These are phyloP conservation scores for Bipolaris sorokiniana DNA, from an alignment of 2,329 filamentous ascomycete species.

Conservation along the genomic window DNA sequence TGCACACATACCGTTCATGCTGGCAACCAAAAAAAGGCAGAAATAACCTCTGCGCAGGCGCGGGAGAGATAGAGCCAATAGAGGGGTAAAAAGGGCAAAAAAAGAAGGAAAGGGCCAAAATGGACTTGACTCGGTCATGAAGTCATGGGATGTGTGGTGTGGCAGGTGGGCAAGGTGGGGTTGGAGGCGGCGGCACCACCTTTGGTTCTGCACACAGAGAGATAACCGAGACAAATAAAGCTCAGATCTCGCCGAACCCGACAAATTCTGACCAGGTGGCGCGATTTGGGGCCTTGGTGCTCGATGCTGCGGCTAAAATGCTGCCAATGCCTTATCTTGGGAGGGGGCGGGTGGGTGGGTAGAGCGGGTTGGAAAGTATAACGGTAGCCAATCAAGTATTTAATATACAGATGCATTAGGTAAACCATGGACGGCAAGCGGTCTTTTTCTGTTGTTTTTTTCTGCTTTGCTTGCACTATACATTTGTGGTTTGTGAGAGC, in stretches of 20 bases:
- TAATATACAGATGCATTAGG: not conserved
- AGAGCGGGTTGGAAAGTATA: too few relatives aligned
- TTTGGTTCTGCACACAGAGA: not conserved
- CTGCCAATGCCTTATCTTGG: constrained; percentile 5
- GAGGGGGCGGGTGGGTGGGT: too few relatives aligned
- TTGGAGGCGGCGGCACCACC: constrained; percentile 1
- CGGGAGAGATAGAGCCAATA: constrained; percentile 9
- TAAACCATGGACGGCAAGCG: too few relatives aligned
- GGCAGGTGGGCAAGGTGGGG: constrained; percentile 9
- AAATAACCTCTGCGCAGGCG: constrained; percentile 8
- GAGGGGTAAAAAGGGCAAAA: constrained; percentile 14
- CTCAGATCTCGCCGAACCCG: constrained; percentile 17
- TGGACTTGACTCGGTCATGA: constrained; percentile 16
- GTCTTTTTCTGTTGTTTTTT: too few relatives aligned
- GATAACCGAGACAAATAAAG: constrained; percentile 17
- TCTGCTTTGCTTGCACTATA: not conserved
- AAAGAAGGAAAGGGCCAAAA: not conserved
- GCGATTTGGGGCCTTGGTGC: not conserved
- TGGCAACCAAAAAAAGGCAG: constrained; percentile 1
- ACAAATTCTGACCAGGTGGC: constrained; percentile 8
- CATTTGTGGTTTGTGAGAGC: not conserved
- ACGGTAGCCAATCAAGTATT: constrained; percentile 21
- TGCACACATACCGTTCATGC: too few relatives aligned
- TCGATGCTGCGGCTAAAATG: constrained; percentile 14
- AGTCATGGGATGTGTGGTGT: constrained; percentile 15